These are phyloP conservation scores for Phytophthora quininea DNA, from an alignment of 352 stramenopile genomes.

Conservation along the genomic window DNA sequence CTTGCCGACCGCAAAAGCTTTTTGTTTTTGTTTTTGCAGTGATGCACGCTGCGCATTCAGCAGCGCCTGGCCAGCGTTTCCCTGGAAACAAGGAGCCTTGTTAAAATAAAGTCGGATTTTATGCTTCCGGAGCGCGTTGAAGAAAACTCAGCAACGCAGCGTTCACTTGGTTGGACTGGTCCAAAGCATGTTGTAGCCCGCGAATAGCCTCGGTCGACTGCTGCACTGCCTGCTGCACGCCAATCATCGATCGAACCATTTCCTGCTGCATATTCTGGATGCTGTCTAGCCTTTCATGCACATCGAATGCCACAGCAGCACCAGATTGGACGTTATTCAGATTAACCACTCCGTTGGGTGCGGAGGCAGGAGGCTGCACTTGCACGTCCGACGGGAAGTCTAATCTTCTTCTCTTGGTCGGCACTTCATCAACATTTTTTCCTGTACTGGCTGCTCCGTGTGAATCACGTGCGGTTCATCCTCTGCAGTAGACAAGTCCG, in stretches of 20 bases:
- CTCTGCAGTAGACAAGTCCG: slow-evolving; percentile 1
- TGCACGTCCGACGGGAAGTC: neutral
- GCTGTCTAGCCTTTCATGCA: slow-evolving; percentile 19
- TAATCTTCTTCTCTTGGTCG: slow-evolving; percentile 19
- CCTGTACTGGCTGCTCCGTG: neutral
- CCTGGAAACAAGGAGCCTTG: no score
- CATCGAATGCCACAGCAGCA: slow-evolving; percentile 2
- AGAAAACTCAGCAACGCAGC: slow-evolving; percentile 32
- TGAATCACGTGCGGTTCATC: neutral
- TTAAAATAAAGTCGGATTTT: no score
- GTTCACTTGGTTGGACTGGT: slow-evolving; percentile 38
- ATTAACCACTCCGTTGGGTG: no score
- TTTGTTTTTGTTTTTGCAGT: no score
- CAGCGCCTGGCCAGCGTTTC: no score
- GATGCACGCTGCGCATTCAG: no score
- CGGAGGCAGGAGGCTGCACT: neutral
- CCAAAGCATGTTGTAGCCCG: slow-evolving; percentile 24
- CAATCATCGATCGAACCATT: slow-evolving; percentile 26
- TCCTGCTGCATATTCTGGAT: slow-evolving; percentile 30
- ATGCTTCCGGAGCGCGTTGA: slow-evolving; percentile 14
- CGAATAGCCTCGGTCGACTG: slow-evolving; percentile 35
- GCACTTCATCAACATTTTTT: slow-evolving; percentile 1
- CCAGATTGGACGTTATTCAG: no score
- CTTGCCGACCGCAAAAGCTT: no score
- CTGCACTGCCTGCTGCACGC: slow-evolving; percentile 34